Percentiles rank a stretch among this genome's conserved stretches.
phyloP scores from a whole-genome alignment of 2,329 filamentous ascomycete genomes.

The Ophiostoma perfectum region DNA sequence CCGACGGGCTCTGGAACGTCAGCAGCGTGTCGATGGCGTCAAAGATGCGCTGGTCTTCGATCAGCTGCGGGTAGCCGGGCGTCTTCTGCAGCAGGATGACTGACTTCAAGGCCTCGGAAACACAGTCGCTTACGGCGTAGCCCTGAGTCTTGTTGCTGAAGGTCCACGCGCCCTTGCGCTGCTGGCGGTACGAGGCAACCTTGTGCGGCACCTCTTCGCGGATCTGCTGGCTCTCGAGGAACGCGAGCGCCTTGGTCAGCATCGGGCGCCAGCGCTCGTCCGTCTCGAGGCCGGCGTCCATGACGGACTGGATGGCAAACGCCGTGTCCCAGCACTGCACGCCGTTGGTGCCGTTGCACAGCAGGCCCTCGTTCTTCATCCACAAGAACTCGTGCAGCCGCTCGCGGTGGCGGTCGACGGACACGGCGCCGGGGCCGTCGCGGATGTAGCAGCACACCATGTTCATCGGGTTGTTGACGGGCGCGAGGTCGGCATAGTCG shows the following conservation, averaged over 20 bases:
- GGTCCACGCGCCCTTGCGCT: constrained; percentile 88
- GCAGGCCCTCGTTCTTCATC: constrained; percentile 88
- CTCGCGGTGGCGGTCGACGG: constrained; percentile 69
- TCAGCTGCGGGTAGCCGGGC: constrained; percentile 64
- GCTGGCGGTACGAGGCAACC: constrained; percentile 78
- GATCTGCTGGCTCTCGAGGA: constrained; percentile 88
- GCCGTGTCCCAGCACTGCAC: constrained; percentile 96
- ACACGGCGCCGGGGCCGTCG: constrained; percentile 66
- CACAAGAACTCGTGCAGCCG: constrained; percentile 81
- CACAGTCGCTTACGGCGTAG: constrained; percentile 92
- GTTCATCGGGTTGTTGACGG: constrained; percentile 88
- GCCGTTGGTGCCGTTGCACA: constrained; percentile 95
- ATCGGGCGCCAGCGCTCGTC: constrained; percentile 75
- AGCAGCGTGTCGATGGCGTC: constrained; percentile 88
- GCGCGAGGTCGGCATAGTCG: constrained; percentile 76
- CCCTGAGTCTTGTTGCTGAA: constrained; percentile 92
- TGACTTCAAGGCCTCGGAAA: constrained; percentile 82
- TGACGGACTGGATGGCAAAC: constrained; percentile 77
- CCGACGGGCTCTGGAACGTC: constrained; percentile 81
- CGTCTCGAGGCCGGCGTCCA: constrained; percentile 71
- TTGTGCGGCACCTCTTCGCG: constrained; percentile 74
- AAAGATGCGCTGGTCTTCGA: constrained; percentile 72
- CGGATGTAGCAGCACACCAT: constrained; percentile 78
- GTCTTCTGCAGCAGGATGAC: constrained; percentile 75
- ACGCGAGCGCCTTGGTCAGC: constrained; percentile 74